Evolutionary conservation across 345 rosid genomes (phyloP), one percentile per base, ranked within the genome.

Genomic region (Cardamine occulta): DNA sequence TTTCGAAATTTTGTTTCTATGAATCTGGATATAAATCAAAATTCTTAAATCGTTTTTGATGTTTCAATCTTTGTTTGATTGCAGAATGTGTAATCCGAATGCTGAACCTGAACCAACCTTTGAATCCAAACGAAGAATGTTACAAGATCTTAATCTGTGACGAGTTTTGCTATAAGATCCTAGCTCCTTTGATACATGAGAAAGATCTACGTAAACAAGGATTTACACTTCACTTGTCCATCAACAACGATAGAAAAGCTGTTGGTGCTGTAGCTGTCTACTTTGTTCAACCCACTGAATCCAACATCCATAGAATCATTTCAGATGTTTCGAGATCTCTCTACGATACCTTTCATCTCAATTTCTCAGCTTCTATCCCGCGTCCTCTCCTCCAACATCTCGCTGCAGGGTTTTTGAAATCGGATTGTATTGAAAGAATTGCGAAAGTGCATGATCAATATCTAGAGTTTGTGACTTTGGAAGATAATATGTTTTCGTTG

Each of bases 71-170:
- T 14, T 56, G 11, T 2, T 3, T 26, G 5, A 57, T 59, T 39
- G 12, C 96, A 93, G 95, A 93, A 85, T 86, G 91, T 52, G 79
- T 93, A 59, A 69, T 82, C 17, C 85, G 96, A 52, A 87, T 90
- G 96, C 74, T 90, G 69, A 93, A 90, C 76, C 87, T 88, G 80
- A 93, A 88, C 80, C 90, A 90, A 67, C 96, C 91, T 2, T 82
- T 82, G 82, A 82, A 86, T 47, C 78, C 89, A 8, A 86, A 79
- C 37, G 90, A 89, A 66, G 93, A 92, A 65, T 85, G 83, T n/a
- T 92, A 84, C 80, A 93, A 93, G 86, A 85, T 88, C 79, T 75
- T 93, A 79, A 89, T 90, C 80, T 88, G 85, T 23, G 94, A 93
- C 63, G 81, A 67, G 23, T 84, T 90, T 73, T 90, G 94, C 71